Conservation (phyloP, 257 asterid species). For the Agastache rugosa region DNA sequence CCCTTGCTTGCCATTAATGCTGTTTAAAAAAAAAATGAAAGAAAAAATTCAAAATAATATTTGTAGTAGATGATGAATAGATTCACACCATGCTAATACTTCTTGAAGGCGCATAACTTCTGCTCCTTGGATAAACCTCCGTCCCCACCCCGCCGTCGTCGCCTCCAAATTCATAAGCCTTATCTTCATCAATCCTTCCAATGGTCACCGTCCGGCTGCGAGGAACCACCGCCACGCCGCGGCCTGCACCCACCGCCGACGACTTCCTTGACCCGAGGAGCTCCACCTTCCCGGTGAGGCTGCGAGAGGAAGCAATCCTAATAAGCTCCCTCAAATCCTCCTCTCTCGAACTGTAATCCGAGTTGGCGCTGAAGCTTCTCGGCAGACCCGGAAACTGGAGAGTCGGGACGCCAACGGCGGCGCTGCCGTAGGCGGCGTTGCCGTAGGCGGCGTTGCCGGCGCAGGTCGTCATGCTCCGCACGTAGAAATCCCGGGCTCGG, state of each 20-base stretch:
- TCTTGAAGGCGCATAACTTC: conserved; percentile 44
- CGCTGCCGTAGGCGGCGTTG: conserved; percentile 34
- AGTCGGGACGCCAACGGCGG: conserved; percentile 44
- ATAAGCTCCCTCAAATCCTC: conserved; percentile 55
- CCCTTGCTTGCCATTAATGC: neutral
- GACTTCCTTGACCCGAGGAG: conserved; percentile 17
- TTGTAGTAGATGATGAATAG: neutral
- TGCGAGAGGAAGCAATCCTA: conserved; percentile 50
- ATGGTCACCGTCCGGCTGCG: conserved; percentile 52
- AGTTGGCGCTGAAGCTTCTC: conserved; percentile 44
- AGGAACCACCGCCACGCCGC: conserved; percentile 31
- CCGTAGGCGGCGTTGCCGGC: conserved; percentile 46
- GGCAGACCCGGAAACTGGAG: conserved; percentile 37
- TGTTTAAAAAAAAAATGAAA: neutral
- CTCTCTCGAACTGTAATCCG: conserved; percentile 30
- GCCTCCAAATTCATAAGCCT: conserved; percentile 52
- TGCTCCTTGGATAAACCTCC: conserved; percentile 48
- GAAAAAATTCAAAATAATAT: neutral
- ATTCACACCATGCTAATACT: conserved; percentile 29
- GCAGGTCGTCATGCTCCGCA: conserved; percentile 45
- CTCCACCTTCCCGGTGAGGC: conserved; percentile 32
- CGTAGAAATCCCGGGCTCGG: conserved; percentile 59
- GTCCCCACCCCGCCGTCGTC: neutral
- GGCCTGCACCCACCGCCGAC: neutral
- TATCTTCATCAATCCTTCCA: conserved; percentile 72